phyloP scores from a whole-genome alignment of 768 basidiomycete genomes.

The Amanita pseudoporphyria region DNA sequence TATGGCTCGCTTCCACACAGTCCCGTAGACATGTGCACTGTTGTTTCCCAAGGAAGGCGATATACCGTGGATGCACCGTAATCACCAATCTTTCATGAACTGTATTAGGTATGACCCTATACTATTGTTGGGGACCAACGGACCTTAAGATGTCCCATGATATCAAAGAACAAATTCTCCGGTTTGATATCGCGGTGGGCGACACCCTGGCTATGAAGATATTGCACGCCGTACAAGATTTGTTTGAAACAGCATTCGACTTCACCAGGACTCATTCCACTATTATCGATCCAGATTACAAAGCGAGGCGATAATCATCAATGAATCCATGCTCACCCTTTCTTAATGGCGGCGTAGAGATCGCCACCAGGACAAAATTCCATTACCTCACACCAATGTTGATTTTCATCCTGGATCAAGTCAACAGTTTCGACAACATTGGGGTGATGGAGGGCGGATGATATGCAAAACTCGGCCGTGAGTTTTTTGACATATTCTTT shows the following conservation, averaged over 20 bases:
- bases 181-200: constrained; percentile 98
- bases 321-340: constrained; percentile 42
- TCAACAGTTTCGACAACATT: constrained; percentile 99
- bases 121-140: constrained; percentile 12
- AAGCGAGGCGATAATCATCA: constrained; percentile 4
- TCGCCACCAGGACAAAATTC: constrained; percentile 99
- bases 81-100: constrained; percentile 74
- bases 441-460: constrained; percentile 86
- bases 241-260: constrained; percentile 99
- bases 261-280: constrained; percentile 76
- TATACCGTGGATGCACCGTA: constrained; percentile 99
- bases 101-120: background rate
- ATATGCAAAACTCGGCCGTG: constrained; percentile 98
- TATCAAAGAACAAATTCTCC: constrained; percentile 94
- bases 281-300: constrained; percentile 11
- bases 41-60: constrained; percentile 94
- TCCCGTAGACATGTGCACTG: constrained; percentile 94
- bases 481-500: constrained; percentile 99
- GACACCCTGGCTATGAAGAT: constrained; percentile 93
- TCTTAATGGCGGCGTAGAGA: constrained; percentile 98
- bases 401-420: constrained; percentile 94
- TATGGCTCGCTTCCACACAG: constrained; percentile 98
- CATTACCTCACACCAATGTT: constrained; percentile 99
- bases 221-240: constrained; percentile 78
- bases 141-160: constrained; percentile 88